Base-by-base conservation (phyloP, 768 basidiomycete species). In the Wakefieldia striispora region DNA sequence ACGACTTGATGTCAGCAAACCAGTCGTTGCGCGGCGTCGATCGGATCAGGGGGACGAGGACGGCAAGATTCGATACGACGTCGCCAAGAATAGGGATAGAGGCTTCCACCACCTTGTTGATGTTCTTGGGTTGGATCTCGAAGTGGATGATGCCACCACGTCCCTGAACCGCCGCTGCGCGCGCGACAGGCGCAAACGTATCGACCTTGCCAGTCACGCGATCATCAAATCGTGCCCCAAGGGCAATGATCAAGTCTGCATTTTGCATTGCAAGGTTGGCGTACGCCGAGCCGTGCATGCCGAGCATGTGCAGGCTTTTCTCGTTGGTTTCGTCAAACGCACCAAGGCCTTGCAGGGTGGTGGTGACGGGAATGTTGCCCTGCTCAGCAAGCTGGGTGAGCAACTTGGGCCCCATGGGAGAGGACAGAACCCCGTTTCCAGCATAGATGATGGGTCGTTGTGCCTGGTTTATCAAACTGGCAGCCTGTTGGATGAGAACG, bases 71-170 rank as follows among this genome's bases (percentile, higher is more conserved):
- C 45, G 85, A 75, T 24, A 88, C 80, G 49, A 98, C 95, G 65
- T 99, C 97, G 31, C 97, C 97, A 26, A 97, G 78, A 63, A 99
- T 78, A 42, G 97, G 92, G 50, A 97, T 89, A 40, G 88, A 84
- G 19, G 97, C 95, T 45, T 99, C 84, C 45, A 98, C 83, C 53
- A 99, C 94, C 72, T 99, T 99, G 81, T 99, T 99, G 70, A 99
- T 80, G 71, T 99, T 99, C 79, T 99, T 98, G 40, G 97, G 92
- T 74, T 84, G 83, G 57, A 98, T 95, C 75, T 99, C 97, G 63
- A 99, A 98, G 74, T 99, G 97, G 64, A 99, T 97, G 74, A 99
- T 95, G 29, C 97, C 97, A 11, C 97, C 97, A 1, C 83, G 81
- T 39, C 95, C 91, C 58, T 85, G 78, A 0, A 79, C 73, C 2